Percentiles rank a stretch among this genome's conserved stretches.
Conservation (phyloP, 202 grass and related monocot genomes). For the Saccharum hybrid region DNA sequence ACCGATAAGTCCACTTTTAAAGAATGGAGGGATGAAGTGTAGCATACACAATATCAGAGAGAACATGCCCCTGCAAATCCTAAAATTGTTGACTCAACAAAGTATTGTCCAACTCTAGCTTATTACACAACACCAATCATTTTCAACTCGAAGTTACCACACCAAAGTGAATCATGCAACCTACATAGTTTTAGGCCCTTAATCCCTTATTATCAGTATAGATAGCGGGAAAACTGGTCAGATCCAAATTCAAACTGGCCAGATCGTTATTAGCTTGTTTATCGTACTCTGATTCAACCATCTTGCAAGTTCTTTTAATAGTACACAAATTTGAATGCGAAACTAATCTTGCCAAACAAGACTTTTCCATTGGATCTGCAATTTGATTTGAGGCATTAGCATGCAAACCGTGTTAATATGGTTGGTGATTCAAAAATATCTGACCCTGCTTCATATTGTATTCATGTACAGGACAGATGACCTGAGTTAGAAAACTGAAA, state of each 20-base stretch:
- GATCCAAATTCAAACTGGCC: background rate
- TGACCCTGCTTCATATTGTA: conserved; percentile 1
- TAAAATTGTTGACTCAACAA: background rate
- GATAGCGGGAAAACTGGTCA: background rate
- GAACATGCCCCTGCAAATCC: background rate
- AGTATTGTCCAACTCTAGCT: background rate
- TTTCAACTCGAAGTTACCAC: background rate
- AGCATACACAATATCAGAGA: conserved; percentile 16
- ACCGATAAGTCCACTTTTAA: background rate
- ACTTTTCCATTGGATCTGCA: background rate
- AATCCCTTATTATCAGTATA: background rate
- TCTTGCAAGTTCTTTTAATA: background rate
- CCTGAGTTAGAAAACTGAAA: background rate
- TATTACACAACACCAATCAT: background rate
- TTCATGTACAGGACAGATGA: background rate
- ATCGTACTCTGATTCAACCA: background rate
- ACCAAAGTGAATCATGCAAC: conserved; percentile 21
- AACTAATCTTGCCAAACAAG: conserved; percentile 5
- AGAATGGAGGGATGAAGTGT: background rate
- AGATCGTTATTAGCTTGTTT: background rate
- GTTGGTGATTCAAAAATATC: background rate
- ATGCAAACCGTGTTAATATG: background rate
- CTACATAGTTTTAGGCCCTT: background rate
- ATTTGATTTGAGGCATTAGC: conserved; percentile 16
- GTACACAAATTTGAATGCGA: conserved; percentile 7